These are phyloP conservation scores for Cryptococcus sp. DNA, from an alignment of 1,284 basidiomycete species.

Conservation along the genomic window DNA sequence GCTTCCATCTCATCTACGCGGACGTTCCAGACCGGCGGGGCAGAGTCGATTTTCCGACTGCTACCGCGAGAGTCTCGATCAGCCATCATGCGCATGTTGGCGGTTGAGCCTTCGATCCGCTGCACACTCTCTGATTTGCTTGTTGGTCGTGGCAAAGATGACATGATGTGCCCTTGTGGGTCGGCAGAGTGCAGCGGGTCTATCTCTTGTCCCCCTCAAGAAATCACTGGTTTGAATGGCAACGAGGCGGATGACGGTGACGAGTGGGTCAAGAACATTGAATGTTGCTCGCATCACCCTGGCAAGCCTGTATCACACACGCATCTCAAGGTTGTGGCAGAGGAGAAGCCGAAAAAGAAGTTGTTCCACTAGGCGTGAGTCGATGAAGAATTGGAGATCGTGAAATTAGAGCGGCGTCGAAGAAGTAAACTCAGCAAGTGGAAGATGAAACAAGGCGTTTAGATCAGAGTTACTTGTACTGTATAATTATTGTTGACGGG, in stretches of 20 bases:
- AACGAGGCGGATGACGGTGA: conserved; percentile 52
- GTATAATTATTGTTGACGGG: too few species aligned
- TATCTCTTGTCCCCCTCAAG: conserved; percentile 50
- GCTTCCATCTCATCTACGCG: conserved; percentile 45
- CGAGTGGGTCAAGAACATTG: conserved; percentile 69
- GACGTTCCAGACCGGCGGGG: conserved; percentile 78
- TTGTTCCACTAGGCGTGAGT: conserved; percentile 47
- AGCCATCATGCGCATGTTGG: conserved; percentile 90
- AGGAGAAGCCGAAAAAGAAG: conserved; percentile 54
- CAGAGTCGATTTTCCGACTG: conserved; percentile 97
- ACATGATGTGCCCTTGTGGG: conserved; percentile 75
- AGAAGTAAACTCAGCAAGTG: too few species aligned
- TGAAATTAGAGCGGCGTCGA: not conserved
- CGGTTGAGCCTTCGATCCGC: conserved; percentile 81
- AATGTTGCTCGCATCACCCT: conserved; percentile 63
- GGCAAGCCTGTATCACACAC: conserved; percentile 48
- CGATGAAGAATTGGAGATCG: not conserved
- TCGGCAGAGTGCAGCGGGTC: conserved; percentile 55
- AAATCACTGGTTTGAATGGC: conserved; percentile 42
- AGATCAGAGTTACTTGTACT: too few species aligned
- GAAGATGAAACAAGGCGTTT: too few species aligned
- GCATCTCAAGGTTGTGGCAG: conserved; percentile 54
- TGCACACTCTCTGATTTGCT: conserved; percentile 93
- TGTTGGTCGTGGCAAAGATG: conserved; percentile 72
- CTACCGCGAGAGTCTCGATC: conserved; percentile 87